Evolutionary conservation across 2,329 filamentous ascomycete species (phyloP), one percentile per base, ranked within the genome.

Genomic region (Fusarium sp.): DNA sequence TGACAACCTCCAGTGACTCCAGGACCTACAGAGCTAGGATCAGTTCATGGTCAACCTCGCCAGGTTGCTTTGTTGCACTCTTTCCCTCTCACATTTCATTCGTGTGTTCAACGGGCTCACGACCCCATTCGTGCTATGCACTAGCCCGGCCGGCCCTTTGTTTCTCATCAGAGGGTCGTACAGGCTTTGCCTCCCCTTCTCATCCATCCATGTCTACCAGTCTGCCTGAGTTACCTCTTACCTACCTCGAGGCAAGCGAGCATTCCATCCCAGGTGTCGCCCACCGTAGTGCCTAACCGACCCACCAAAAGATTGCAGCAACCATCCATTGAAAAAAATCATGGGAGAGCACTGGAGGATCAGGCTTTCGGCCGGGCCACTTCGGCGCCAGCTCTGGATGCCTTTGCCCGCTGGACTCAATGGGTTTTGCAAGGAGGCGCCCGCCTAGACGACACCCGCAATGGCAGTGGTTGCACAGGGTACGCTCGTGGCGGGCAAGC

Each of bases 381-480:
- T 69, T 43, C 63, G 63, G 68, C 63, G 67, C 56, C 70, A 58
- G 66, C 35, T 61, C 56, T 62, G 40, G 47, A 71, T 74, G 63
- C 56, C 61, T 59, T 73, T 47, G 45, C 33, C 45, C 35, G 35
- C 47, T 64, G 35, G 12, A 64, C 62, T 66, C 52, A 43, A 60
- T 58, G 69, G 43, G 58, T 67, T 63, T 74, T 70, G 62, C 62
- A 66, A 74, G 7, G 65, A 75, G 72, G 72, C 72, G 71, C 65
- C 70, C 37, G 65, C 62, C 58, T 45, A 63, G 59, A 65, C 65
- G 40, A 75, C 62, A 58, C 62, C 71, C 54, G 65, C 69, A 47
- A 69, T 40, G 7, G 50, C 64, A 20, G 27, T 73, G 45, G 71
- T 74, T 69, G 71, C 71, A 74, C 71, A 69, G 50, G 64, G 32